A percentile compares a stretch with the other conserved stretches of the same genome.
Evolutionary conservation across 768 basidiomycete species (phyloP).

Genomic region (Lanmaoa pseudosensibilis): DNA sequence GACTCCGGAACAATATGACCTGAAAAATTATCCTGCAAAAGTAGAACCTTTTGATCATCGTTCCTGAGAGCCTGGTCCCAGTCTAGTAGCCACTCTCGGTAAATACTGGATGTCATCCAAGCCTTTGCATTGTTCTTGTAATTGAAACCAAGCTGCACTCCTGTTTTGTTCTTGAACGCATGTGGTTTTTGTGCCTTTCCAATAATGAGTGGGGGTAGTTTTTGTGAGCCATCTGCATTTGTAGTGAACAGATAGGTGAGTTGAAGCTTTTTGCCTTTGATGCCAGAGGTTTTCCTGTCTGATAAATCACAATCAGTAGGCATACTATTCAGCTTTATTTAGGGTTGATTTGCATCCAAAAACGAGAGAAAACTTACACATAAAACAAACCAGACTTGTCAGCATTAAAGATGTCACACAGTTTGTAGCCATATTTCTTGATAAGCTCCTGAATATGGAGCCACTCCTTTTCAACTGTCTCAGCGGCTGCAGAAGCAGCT

Average conservation of each 20-base stretch:
- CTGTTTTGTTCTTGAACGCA: conserved; percentile 2
- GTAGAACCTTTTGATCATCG: not conserved
- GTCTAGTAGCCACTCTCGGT: conserved; percentile 7
- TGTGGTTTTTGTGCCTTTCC: conserved; percentile 20
- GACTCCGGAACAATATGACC: conserved; percentile 28
- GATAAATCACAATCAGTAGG: not conserved
- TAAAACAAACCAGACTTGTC: conserved; percentile 39
- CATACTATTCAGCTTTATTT: not conserved
- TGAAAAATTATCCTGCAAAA: conserved; percentile 7
- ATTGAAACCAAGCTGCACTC: not conserved
- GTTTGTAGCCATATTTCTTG: conserved; percentile 23
- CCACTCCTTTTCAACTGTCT: conserved; percentile 28
- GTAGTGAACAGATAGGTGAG: conserved; percentile 7
- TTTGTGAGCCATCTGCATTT: conserved; percentile 37
- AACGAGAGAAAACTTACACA: conserved; percentile 21
- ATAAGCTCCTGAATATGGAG: conserved; percentile 28
- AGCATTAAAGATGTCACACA: conserved; percentile 37
- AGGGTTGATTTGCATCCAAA: not conserved
- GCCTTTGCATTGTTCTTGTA: not conserved
- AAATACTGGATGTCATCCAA: conserved; percentile 1
- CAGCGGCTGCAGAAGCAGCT: conserved; percentile 29
- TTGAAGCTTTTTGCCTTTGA: conserved; percentile 1
- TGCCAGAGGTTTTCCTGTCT: not conserved
- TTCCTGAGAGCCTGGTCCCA: not conserved
- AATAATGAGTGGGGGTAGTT: conserved; percentile 34